These are phyloP conservation scores for Phaffia tasmanica DNA, from an alignment of 768 basidiomycete genomes.

Conservation along the genomic window DNA sequence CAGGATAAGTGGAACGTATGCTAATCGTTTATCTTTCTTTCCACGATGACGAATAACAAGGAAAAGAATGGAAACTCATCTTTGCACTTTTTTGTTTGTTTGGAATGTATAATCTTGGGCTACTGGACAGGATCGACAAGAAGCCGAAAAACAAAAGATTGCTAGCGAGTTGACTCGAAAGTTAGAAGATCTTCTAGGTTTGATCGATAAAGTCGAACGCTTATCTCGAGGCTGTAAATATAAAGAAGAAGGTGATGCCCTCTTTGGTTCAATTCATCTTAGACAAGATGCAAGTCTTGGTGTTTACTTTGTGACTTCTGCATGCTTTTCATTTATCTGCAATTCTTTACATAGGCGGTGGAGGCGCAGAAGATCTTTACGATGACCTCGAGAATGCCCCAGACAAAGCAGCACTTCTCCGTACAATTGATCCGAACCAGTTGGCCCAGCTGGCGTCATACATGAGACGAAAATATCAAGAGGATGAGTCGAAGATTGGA, in stretches of 20 bases:
- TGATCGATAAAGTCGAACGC: not conserved
- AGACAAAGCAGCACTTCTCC: constrained; percentile 30
- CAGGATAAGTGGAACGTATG: constrained; percentile 54
- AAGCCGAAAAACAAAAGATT: not conserved
- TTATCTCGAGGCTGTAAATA: too few species aligned
- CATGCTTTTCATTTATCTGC: not conserved
- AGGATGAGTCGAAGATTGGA: constrained; percentile 45
- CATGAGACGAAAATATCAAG: constrained; percentile 35
- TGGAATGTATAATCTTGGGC: not conserved
- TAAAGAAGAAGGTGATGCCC: too few species aligned
- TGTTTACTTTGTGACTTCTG: not conserved
- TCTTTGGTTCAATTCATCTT: too few species aligned
- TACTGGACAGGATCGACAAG: not conserved
- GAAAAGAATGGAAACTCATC: not conserved
- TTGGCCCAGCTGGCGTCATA: constrained; percentile 8
- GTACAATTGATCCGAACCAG: not conserved
- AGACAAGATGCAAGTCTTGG: too few species aligned
- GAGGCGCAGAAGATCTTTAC: constrained; percentile 45
- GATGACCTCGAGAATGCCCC: constrained; percentile 54
- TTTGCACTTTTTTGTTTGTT: not conserved
- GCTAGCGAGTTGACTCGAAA: not conserved
- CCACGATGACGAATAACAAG: not conserved
- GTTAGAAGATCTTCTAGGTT: not conserved
- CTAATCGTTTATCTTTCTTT: not conserved
- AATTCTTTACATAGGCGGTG: constrained; percentile 32